phyloP scores from a whole-genome alignment of 2,329 filamentous ascomycete species.

The Aspergillus pseudonomiae region DNA sequence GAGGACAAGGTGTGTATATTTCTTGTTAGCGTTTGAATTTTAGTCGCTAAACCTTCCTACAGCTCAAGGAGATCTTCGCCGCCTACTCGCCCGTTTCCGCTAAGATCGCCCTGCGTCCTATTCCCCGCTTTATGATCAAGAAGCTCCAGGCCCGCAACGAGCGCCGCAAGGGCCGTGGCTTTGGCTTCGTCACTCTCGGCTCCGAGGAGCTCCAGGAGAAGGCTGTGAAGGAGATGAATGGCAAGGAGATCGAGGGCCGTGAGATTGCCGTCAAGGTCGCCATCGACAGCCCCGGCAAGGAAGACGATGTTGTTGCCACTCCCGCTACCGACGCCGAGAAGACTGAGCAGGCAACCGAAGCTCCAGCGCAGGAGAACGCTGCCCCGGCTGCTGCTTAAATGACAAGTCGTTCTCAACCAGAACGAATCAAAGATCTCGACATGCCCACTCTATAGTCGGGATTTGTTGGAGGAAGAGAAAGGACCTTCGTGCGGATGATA shows the following conservation, averaged over 20 bases:
- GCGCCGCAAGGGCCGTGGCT: slow-evolving; percentile 97
- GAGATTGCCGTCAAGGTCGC: slow-evolving; percentile 99
- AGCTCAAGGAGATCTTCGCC: slow-evolving; percentile 97
- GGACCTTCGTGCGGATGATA: slow-evolving; percentile 27
- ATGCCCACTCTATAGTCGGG: slow-evolving; percentile 9
- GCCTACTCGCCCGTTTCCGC: slow-evolving; percentile 90
- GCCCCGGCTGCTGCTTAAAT: slow-evolving; percentile 44
- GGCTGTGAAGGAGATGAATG: slow-evolving; percentile 98
- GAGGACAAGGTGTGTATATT: slow-evolving; percentile 80
- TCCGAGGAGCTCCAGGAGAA: slow-evolving; percentile 97
- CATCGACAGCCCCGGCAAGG: slow-evolving; percentile 99
- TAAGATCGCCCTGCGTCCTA: slow-evolving; percentile 98
- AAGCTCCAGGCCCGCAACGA: slow-evolving; percentile 98
- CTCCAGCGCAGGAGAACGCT: slow-evolving; percentile 44
- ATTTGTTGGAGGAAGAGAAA: slow-evolving; percentile 15
- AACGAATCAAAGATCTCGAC: slow-evolving; percentile 15
- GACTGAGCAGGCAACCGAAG: slow-evolving; percentile 45
- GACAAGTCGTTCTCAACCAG: slow-evolving; percentile 28
- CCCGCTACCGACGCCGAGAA: slow-evolving; percentile 32
- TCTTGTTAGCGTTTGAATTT: slow-evolving; percentile 6
- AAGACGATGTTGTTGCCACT: slow-evolving; percentile 70
- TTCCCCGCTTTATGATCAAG: slow-evolving; percentile 99
- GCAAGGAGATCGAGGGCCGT: slow-evolving; percentile 97
- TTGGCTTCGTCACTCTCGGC: slow-evolving; percentile 94
- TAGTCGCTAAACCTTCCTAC: slow-evolving; percentile 31